Evolutionary conservation across 1,284 basidiomycete genomes (phyloP).

Genomic region (Cerioporus squamosus): DNA sequence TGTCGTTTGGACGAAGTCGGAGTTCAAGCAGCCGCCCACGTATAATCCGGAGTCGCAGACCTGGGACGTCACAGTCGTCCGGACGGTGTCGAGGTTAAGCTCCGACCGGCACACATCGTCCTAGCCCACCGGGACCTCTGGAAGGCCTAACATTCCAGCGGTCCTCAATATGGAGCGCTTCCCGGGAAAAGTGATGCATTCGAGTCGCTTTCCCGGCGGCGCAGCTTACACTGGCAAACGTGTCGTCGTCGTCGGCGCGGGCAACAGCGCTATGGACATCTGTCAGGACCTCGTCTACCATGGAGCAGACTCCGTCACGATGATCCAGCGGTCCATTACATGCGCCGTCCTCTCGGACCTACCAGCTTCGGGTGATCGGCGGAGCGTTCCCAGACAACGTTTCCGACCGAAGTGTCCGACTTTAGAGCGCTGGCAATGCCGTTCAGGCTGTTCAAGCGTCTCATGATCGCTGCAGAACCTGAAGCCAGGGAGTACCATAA

Average conservation of each 20-base stretch:
- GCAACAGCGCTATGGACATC: conserved; percentile 51
- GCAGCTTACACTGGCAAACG: conserved; percentile 46
- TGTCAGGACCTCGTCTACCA: conserved; percentile 47
- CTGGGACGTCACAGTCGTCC: conserved; percentile 56
- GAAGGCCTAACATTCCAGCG: conserved; percentile 46
- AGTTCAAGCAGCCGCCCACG: conserved; percentile 33
- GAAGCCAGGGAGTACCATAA: conserved; percentile 34
- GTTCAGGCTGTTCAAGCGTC: conserved; percentile 38
- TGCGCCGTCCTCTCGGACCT: conserved; percentile 34
- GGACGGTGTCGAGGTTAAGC: conserved; percentile 43
- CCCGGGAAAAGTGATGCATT: conserved; percentile 47
- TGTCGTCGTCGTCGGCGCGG: conserved; percentile 53
- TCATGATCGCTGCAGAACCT: conserved; percentile 24
- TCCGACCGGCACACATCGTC: conserved; percentile 60
- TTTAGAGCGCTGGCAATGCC: conserved; percentile 47
- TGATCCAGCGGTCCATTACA: conserved; percentile 35
- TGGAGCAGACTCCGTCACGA: conserved; percentile 37
- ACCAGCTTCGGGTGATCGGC: conserved; percentile 24
- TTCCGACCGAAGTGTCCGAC: conserved; percentile 48
- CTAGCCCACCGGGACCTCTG: conserved; percentile 60
- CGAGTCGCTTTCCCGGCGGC: conserved; percentile 43
- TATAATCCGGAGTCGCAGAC: conserved; percentile 44
- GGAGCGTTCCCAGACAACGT: conserved; percentile 44
- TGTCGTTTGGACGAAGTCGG: conserved; percentile 62
- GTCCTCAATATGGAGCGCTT: conserved; percentile 44